Percentiles rank a stretch among this genome's conserved stretches.
Evolutionary conservation across 176 grass and related monocot genomes (phyloP).

Genomic region (Bonia amplexicaulis): DNA sequence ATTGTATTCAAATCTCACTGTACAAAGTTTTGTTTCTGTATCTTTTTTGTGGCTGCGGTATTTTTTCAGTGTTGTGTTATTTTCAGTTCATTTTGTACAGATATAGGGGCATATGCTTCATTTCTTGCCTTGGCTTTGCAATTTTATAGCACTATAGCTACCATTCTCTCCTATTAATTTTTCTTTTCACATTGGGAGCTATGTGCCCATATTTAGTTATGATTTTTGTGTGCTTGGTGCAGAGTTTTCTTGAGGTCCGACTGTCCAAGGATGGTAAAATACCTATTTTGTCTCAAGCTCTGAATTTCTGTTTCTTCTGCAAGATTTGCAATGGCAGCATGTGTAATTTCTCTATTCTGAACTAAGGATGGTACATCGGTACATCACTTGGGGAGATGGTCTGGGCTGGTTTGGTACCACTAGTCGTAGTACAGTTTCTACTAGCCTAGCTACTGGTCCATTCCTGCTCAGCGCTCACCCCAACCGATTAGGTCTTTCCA

Average conservation of each 20-base stretch:
- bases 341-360: neutral
- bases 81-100: neutral
- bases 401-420: neutral
- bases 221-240: neutral
- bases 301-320: neutral
- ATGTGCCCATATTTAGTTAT: neutral
- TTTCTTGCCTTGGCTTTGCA: neutral
- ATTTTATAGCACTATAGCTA: neutral
- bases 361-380: neutral
- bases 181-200: neutral
- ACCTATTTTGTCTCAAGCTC: neutral
- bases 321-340: neutral
- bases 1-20: neutral
- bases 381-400: conserved; percentile 22
- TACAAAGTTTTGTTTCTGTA: neutral
- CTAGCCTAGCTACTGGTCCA: conserved; percentile 3
- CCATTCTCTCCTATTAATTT: neutral
- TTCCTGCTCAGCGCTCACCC: conserved; percentile 15
- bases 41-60: too few species aligned
- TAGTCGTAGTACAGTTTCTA: conserved; percentile 8
- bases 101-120: neutral
- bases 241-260: neutral
- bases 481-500: conserved; percentile 1
- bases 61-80: neutral
- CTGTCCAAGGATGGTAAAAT: neutral